Percentiles rank a stretch among this genome's conserved stretches.
Conservation (phyloP, 768 basidiomycete genomes). For the Mrakia hoshinonis region DNA sequence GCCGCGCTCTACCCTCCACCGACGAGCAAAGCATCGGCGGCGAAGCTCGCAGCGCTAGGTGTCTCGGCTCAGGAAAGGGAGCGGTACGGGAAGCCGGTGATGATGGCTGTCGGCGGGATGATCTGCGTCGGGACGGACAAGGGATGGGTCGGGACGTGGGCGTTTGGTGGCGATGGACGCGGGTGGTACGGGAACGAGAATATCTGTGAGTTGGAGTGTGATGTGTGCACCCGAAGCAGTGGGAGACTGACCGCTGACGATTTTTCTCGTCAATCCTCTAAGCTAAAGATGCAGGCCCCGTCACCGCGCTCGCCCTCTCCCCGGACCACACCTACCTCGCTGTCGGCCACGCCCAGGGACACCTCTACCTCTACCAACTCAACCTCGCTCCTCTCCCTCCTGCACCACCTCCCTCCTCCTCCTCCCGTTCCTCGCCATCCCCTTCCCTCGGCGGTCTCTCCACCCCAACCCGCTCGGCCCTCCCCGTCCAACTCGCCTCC, state of each 20-base stretch:
- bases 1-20: constrained; percentile 11
- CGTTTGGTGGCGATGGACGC: constrained; percentile 77
- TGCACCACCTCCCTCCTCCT: not conserved
- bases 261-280: not conserved
- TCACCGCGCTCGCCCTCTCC: constrained; percentile 83
- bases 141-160: constrained; percentile 73
- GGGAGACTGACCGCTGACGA: not conserved
- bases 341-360: constrained; percentile 72
- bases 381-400: constrained; percentile 48
- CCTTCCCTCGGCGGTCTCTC: not conserved
- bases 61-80: not conserved
- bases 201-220: constrained; percentile 47
- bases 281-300: constrained; percentile 61
- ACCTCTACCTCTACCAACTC: constrained; percentile 78
- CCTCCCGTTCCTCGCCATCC: constrained; percentile 28
- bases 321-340: constrained; percentile 90
- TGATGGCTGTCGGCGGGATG: constrained; percentile 72
- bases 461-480: constrained; percentile 56
- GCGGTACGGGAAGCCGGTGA: constrained; percentile 57
- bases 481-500: constrained; percentile 59
- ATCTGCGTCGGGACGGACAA: constrained; percentile 79
- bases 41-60: constrained; percentile 11
- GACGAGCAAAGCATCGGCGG: not conserved
- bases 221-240: constrained; percentile 19
- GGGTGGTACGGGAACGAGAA: constrained; percentile 66